Base-by-base conservation (phyloP, 2,329 filamentous ascomycete genomes). In the Alternaria sp. region DNA sequence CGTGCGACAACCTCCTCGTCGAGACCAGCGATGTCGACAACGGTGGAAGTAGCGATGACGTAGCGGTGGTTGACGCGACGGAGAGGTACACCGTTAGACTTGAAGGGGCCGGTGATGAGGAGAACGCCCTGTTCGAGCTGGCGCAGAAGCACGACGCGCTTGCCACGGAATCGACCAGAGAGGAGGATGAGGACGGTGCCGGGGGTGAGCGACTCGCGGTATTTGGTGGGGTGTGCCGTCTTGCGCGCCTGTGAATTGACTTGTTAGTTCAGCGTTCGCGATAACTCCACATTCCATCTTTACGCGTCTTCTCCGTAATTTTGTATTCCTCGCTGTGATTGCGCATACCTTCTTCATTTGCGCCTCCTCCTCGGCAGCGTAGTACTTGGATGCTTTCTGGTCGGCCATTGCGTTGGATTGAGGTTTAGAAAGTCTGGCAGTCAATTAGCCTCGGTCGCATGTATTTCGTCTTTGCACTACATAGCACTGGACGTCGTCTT, bases 91-190 rank as follows among this genome's bases (percentile, higher is more conserved):
- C 95, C 95, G 87, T 99, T 99, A 86, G 98, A 91, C 89, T 98
- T 98, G 92, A 98, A 99, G 82, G 95, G 95, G 75, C 95, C 95
- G 80, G 95, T 99, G 78, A 99, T 93, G 81, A 99, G 92, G 82
- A 99, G 93, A 71, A 97, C 92, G 84, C 95, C 95, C 86, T 97
- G 92, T 78, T 92, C 88, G 80, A 98, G 93, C 83, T 91, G 89
- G 89, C 97, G 97, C 81, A 99, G 91, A 83, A 97, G 93, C 79
- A 99, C 88, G 79, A 98, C 95, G 82, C 95, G 95, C 92, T 98
- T 98, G 88, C 95, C 95, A 78, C 95, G 93, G 92, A 98, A 99
- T 80, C 95, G 94, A 79, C 95, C 95, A 81, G 95, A 94, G 81
- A 99, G 93, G 81, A 99, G 93, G 85, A 99, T 98, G 81, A 99